Evolutionary conservation across 176 grass and related monocot species (phyloP), one percentile per base, ranked within the genome.

Genomic region (Alloteropsis semialata): DNA sequence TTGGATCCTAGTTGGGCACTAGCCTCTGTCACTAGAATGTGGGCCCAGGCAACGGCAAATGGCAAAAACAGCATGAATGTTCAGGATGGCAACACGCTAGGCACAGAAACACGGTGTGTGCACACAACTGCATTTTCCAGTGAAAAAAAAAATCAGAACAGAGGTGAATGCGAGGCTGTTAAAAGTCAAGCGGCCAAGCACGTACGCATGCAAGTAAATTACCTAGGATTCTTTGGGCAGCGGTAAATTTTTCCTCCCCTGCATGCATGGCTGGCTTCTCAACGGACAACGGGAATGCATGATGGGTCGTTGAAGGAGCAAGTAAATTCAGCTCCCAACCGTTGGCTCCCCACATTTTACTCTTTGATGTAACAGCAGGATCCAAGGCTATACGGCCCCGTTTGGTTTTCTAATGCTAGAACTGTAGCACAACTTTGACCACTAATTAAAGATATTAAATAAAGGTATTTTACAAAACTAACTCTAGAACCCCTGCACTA

Each of bases 271-370:
- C n/a, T 45, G 66, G n/a, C 30, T 70, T 55, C 55, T 56, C 45
- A 24, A 24, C 56, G 30, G 29, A 69, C 45, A 18, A 19, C 27
- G 18, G 22, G 57, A 54, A 84, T 55, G 28, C 15, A 32, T 33
- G 29, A 10, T 27, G 70, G 39, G 81, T 37, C 65, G 65, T 43
- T 64, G 36, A 34, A 25, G 8, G 21, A 21, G 50, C 21, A 21
- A 77, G 64, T 85, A 48, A 82, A 77, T 36, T 85, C 55, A 48
- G 2, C 70, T n/a, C 33, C 60, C 59, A 79, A 80, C 77, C 60
- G 49, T 34, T 83, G 43, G 18, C 12, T 41, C 19, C 25, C 9
- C 36, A 28, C 17, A 38, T 17, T 53, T 61, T 84, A 76, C 67
- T 81, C 61, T 43, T 13, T 43, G 5, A 45, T 22, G 55, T 57